Evolutionary conservation across 164 flowering plant genomes (phyloP).

Genomic region (Cinnamomum chago): DNA sequence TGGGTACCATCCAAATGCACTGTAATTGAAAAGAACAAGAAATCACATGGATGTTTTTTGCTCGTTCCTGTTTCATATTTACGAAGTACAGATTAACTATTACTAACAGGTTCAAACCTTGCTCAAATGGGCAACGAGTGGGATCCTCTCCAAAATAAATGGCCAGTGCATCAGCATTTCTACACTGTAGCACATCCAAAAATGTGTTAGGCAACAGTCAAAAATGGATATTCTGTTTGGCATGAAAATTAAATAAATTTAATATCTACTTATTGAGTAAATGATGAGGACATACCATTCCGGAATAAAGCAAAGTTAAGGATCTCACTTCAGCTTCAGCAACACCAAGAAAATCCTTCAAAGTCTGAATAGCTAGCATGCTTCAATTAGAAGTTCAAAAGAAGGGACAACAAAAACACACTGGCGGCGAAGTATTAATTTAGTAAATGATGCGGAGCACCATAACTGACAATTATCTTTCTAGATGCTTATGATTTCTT

Average conservation of each 20-base stretch:
- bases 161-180: slow-evolving; percentile 86
- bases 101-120: slow-evolving; percentile 44
- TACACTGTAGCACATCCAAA: slow-evolving; percentile 47
- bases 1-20: not conserved
- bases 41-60: not conserved
- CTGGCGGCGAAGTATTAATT: not conserved
- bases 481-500: no score
- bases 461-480: no score
- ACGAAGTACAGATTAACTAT: not conserved
- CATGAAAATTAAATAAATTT: not conserved
- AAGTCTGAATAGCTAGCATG: slow-evolving; percentile 34
- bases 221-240: not conserved
- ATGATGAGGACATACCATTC: slow-evolving; percentile 58
- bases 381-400: not conserved
- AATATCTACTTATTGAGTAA: not conserved
- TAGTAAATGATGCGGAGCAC: not conserved
- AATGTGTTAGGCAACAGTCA: not conserved
- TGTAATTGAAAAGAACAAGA: not conserved
- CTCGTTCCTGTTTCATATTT: not conserved
- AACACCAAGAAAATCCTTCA: slow-evolving; percentile 69
- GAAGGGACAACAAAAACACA: not conserved
- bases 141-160: slow-evolving; percentile 98
- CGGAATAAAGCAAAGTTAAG: slow-evolving; percentile 73
- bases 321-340: slow-evolving; percentile 94
- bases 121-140: slow-evolving; percentile 86